Percentiles rank a stretch among this genome's conserved stretches.
Conservation (phyloP, 2,329 filamentous ascomycete species). For the Talaromyces sp. region DNA sequence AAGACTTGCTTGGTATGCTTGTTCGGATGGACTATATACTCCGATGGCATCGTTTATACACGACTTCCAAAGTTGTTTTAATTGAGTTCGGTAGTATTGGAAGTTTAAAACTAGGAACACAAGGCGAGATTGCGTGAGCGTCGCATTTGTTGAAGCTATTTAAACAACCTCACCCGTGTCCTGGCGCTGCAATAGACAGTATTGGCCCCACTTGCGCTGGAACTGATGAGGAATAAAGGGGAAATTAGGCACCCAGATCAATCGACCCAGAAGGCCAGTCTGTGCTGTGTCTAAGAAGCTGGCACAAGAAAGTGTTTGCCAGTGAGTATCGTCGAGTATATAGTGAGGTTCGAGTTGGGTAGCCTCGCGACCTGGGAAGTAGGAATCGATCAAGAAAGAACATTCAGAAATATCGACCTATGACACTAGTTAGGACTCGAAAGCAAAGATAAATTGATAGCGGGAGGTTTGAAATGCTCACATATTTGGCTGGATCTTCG, state of each 20-base stretch:
- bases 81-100: too few relatives aligned
- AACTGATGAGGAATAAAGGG: conserved; percentile 69
- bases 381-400: conserved; percentile 84
- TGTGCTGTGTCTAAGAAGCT: conserved; percentile 77
- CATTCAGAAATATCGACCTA: conserved; percentile 72
- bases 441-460: not conserved
- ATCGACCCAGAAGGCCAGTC: conserved; percentile 73
- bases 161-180: conserved; percentile 12
- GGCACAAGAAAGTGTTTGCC: conserved; percentile 76
- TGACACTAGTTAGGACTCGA: conserved; percentile 16
- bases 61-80: too few relatives aligned
- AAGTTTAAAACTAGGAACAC: too few relatives aligned
- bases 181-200: conserved; percentile 76
- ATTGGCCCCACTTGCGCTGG: conserved; percentile 79
- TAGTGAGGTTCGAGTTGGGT: conserved; percentile 80
- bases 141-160: not conserved
- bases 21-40: too few relatives aligned
- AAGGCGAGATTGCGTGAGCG: too few relatives aligned
- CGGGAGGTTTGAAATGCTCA: conserved; percentile 40
- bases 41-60: too few relatives aligned
- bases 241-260: conserved; percentile 79
- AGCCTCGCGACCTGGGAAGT: conserved; percentile 63
- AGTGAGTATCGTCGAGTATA: conserved; percentile 69
- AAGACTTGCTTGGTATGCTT: too few relatives aligned
- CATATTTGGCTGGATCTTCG: conserved; percentile 86